Conservation (phyloP, 768 basidiomycete genomes). For the Lactifluus subvellereus region DNA sequence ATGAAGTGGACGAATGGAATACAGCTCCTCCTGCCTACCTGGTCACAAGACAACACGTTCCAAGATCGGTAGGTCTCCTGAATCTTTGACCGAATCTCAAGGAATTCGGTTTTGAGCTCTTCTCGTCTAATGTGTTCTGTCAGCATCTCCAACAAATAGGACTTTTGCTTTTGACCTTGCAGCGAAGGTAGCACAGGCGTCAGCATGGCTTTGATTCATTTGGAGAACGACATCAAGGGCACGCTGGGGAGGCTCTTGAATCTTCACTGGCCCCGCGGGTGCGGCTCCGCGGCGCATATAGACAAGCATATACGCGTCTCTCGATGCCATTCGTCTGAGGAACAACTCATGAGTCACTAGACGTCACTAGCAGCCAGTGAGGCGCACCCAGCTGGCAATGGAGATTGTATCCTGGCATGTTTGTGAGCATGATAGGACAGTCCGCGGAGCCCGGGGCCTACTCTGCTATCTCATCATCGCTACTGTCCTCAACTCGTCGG, state of each 20-base stretch:
- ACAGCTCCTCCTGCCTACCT: slow-evolving; percentile 36
- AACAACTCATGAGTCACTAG: not conserved
- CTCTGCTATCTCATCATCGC: slow-evolving; percentile 39
- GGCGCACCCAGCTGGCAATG: slow-evolving; percentile 11
- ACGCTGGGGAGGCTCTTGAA: slow-evolving; percentile 46
- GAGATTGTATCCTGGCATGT: slow-evolving; percentile 13
- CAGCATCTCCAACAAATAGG: not conserved
- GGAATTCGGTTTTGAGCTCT: slow-evolving; percentile 40
- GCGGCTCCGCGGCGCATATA: slow-evolving; percentile 47
- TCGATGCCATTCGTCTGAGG: slow-evolving; percentile 50
- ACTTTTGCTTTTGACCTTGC: slow-evolving; percentile 37
- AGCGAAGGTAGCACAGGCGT: slow-evolving; percentile 45
- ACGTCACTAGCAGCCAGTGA: not conserved
- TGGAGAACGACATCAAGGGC: slow-evolving; percentile 49
- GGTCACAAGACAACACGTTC: slow-evolving; percentile 42
- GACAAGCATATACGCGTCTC: slow-evolving; percentile 93
- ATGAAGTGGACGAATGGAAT: not conserved
- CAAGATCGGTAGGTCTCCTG: slow-evolving; percentile 58
- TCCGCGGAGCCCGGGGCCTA: slow-evolving; percentile 9
- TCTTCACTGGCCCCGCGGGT: not conserved
- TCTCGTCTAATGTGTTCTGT: slow-evolving; percentile 36
- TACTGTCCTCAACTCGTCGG: slow-evolving; percentile 47
- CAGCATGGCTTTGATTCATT: slow-evolving; percentile 51
- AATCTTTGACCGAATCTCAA: slow-evolving; percentile 46
- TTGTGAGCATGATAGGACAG: not conserved